phyloP scores from a whole-genome alignment of 2,329 filamentous ascomycete species.

The Metarhizium rileyi region DNA sequence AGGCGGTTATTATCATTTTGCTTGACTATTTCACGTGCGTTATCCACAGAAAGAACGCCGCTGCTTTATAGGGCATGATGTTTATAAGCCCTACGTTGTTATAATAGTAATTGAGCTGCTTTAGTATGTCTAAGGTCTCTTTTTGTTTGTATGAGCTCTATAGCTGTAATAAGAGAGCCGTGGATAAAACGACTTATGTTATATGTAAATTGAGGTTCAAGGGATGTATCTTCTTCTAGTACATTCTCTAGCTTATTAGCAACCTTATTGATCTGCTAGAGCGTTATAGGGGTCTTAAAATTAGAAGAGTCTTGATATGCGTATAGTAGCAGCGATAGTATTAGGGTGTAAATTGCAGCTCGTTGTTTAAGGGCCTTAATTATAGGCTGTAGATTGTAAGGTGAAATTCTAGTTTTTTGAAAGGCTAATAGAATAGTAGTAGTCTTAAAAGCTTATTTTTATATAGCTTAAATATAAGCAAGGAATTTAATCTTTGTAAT shows the following conservation, averaged over 20 bases:
- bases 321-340: neutral
- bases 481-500: slow-evolving; percentile 5
- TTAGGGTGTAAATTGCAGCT: neutral
- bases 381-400: neutral
- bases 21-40: neutral
- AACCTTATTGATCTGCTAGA: slow-evolving; percentile 5
- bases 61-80: neutral
- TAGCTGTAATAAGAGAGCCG: slow-evolving; percentile 1
- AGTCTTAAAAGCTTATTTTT: neutral
- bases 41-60: neutral
- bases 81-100: neutral
- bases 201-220: neutral
- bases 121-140: neutral
- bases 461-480: neutral
- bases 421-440: slow-evolving; percentile 1
- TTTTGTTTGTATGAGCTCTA: slow-evolving; percentile 3
- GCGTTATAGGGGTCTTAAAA: neutral
- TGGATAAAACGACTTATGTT: slow-evolving; percentile 2
- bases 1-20: neutral
- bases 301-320: neutral
- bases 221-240: neutral
- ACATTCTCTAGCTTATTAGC: slow-evolving; percentile 4
- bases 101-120: neutral
- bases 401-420: neutral
- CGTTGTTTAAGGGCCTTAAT: neutral